Base-by-base conservation (phyloP, 2,329 filamentous ascomycete genomes). In the Alternaria brassicicola region DNA sequence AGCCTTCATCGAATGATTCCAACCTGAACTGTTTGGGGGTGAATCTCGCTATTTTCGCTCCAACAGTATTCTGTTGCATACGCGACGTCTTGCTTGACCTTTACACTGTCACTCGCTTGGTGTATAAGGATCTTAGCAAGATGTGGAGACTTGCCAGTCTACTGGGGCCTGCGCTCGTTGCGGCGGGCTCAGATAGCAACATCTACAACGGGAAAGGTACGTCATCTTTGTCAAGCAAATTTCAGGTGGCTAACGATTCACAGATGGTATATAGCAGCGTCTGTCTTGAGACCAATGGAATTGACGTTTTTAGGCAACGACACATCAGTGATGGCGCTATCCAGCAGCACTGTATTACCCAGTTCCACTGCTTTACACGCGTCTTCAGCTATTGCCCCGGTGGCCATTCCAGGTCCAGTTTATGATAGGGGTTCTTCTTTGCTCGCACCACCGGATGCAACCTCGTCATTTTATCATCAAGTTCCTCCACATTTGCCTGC, bases 91-190 rank as follows among this genome's bases (percentile, higher is more conserved):
- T 61, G 45, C 48, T 49, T 49, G 57, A 61, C 54, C 57, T 61
- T 65, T 21, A 46, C 62, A 64, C 46, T 42, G 58, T 67, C 67
- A 55, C 64, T 70, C 65, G 62, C 63, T 70, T 47, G 52, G 49
- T 65, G 61, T 62, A 38, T 47, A 56, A 50, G 57, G 49, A 52
- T 48, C 45, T 41, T 28, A 48, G 48, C 61, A 69, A 25, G 13
- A 74, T 75, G 72, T 61, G 67, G 64, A 67, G 43, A 35, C 53
- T 54, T 35, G 54, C 63, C 28, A 49, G 52, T 51, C 30, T 73
- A 15, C 54, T 72, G 23, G 58, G 64, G 54, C 41, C 55, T 46
- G 61, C 53, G 6, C 41, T 68, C 26, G 51, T 70, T 30, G 68
- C 62, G 49, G 58, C 55, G 48, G 63, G 54, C 51, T 58, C 59